Percentiles rank a stretch among this genome's conserved stretches.
Evolutionary conservation across 163 green algal species (phyloP).

Genomic region (Dunaliella salina): DNA sequence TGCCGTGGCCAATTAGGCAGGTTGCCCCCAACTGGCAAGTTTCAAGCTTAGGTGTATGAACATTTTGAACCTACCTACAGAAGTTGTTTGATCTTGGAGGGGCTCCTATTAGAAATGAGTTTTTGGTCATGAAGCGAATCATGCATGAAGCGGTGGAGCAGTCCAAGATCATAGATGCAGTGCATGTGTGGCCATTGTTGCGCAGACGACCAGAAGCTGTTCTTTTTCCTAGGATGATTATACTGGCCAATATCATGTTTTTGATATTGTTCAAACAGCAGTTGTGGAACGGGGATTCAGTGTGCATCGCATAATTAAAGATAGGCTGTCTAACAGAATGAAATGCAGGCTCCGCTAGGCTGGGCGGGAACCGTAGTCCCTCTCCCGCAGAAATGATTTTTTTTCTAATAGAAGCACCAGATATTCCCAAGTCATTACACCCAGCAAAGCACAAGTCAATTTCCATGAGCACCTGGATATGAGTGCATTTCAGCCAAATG

Average conservation of each 20-base stretch:
- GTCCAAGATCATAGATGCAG: background rate
- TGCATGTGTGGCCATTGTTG: background rate
- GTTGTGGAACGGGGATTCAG: constrained; percentile 4
- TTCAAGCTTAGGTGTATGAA: too few relatives aligned
- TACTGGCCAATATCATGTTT: background rate
- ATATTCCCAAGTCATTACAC: too few relatives aligned
- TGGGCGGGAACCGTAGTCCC: too few relatives aligned
- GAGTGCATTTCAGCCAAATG: too few relatives aligned
- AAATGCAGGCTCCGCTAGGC: too few relatives aligned
- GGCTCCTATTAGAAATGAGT: background rate
- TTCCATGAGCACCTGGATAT: too few relatives aligned
- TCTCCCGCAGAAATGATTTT: too few relatives aligned
- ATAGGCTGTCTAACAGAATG: background rate
- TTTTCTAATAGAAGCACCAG: too few relatives aligned
- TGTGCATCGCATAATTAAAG: background rate
- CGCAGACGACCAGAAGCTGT: background rate
- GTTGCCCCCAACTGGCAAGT: too few relatives aligned
- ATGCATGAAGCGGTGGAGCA: background rate
- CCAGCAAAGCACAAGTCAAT: too few relatives aligned
- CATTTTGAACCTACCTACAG: too few relatives aligned
- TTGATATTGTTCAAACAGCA: background rate
- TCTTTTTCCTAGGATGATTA: background rate
- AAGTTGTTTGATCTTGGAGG: background rate
- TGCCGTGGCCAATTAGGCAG: too few relatives aligned
- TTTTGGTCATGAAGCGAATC: background rate